Conservation (phyloP, 306 rosid genomes). For the Pachyrhizus erosus region DNA sequence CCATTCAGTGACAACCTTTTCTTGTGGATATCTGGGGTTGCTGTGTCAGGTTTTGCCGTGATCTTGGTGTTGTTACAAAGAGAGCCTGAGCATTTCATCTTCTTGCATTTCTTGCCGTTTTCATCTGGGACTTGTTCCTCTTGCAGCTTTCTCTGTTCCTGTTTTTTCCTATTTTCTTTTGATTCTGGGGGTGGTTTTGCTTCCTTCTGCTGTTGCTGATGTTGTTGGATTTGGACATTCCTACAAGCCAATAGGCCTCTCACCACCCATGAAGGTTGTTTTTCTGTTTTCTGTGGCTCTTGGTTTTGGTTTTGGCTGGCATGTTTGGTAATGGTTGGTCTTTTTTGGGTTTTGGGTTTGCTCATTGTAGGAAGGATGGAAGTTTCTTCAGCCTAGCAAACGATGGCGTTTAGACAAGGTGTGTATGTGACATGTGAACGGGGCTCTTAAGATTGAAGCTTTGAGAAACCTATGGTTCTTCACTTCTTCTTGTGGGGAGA, state of each 20-base stretch:
- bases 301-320: constrained; percentile 57
- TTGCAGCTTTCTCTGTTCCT: constrained; percentile 52
- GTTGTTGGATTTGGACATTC: constrained; percentile 61
- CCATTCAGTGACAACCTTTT: constrained; percentile 63
- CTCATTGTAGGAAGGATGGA: constrained; percentile 61
- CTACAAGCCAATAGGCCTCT: constrained; percentile 79
- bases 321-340: constrained; percentile 51
- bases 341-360: constrained; percentile 60
- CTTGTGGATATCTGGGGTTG: constrained; percentile 68
- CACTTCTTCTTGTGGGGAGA: constrained; percentile 33
- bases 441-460: constrained; percentile 20
- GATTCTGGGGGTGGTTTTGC: constrained; percentile 44
- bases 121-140: constrained; percentile 68
- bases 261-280: constrained; percentile 80
- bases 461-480: constrained; percentile 36
- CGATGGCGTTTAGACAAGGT: constrained; percentile 17
- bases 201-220: constrained; percentile 49
- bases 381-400: constrained; percentile 38
- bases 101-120: constrained; percentile 77
- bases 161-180: constrained; percentile 52
- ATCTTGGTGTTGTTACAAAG: constrained; percentile 87
- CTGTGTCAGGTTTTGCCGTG: constrained; percentile 72
- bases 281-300: constrained; percentile 64
- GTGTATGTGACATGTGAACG: constrained; percentile 22
- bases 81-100: constrained; percentile 91